Conservation (phyloP, 2,329 filamentous ascomycete species). For the Aschersonia sp. region DNA sequence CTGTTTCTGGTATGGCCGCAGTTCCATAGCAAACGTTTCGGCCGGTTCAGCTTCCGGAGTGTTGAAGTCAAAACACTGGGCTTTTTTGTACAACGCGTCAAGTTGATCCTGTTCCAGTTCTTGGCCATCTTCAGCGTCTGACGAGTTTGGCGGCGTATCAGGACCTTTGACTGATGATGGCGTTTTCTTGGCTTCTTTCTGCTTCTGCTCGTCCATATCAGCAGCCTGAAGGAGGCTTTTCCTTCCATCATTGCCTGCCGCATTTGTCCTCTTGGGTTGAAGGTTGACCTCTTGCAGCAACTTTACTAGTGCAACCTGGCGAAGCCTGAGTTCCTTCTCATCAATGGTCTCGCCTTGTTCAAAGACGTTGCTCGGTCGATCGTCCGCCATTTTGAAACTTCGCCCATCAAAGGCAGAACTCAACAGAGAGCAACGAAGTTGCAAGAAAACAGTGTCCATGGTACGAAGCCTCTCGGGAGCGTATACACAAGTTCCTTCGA, state of each 20-base stretch:
- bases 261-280: conserved; percentile 58
- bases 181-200: conserved; percentile 33
- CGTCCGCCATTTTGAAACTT: conserved; percentile 46
- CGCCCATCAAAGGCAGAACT: conserved; percentile 55
- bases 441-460: conserved; percentile 89
- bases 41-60: conserved; percentile 79
- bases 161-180: conserved; percentile 14
- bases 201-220: conserved; percentile 69
- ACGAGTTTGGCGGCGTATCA: conserved; percentile 38
- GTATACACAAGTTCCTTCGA: conserved; percentile 80
- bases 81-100: conserved; percentile 86
- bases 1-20: conserved; percentile 91
- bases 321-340: conserved; percentile 67
- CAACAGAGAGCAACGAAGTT: conserved; percentile 66
- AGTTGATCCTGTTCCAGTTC: conserved; percentile 93
- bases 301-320: conserved; percentile 78
- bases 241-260: conserved; percentile 65
- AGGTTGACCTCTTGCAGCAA: conserved; percentile 83
- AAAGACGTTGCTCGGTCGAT: conserved; percentile 59
- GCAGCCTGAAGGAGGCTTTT: conserved; percentile 76
- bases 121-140: conserved; percentile 68
- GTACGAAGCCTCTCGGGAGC: conserved; percentile 72
- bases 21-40: conserved; percentile 63
- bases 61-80: conserved; percentile 89
- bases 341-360: conserved; percentile 76